Percentiles rank a stretch among this genome's conserved stretches.
These are phyloP conservation scores for Sordariomycetes sp. DNA, from an alignment of 2,329 filamentous ascomycete species.

Conservation along the genomic window DNA sequence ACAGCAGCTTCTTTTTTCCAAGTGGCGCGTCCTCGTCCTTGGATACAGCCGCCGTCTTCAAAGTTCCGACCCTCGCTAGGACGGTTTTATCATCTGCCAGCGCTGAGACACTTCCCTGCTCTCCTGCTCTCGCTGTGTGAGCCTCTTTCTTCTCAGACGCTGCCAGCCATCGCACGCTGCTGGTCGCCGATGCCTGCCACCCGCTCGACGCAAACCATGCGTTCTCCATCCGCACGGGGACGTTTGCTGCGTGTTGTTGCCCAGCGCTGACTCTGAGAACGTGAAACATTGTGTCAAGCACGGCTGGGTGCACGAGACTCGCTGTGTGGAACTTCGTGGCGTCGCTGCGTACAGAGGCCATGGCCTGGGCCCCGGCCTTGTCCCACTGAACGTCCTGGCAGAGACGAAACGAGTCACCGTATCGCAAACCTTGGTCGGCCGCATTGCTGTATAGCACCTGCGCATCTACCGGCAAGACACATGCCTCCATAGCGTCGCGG, in stretches of 20 bases:
- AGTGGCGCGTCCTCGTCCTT: background rate
- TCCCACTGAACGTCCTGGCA: conserved; percentile 20
- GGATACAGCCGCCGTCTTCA: conserved; percentile 14
- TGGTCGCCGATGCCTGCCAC: conserved; percentile 18
- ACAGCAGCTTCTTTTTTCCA: conserved; percentile 1
- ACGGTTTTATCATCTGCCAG: conserved; percentile 17
- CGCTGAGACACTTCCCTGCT: conserved; percentile 17
- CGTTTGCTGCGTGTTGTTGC: conserved; percentile 9
- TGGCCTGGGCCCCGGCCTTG: conserved; percentile 8
- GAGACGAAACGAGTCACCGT: conserved; percentile 19
- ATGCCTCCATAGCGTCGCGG: background rate
- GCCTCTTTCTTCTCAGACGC: conserved; percentile 6
- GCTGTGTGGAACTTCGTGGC: background rate
- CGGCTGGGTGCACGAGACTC: conserved; percentile 22
- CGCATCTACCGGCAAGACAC: conserved; percentile 13
- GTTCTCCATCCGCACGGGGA: conserved; percentile 18
- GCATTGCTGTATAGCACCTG: conserved; percentile 17
- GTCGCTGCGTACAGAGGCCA: background rate
- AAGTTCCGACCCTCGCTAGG: conserved; percentile 17
- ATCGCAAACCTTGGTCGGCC: conserved; percentile 16
- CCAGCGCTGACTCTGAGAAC: conserved; percentile 12
- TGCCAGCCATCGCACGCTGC: conserved; percentile 14
- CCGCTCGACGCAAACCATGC: conserved; percentile 22
- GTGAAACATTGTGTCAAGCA: conserved; percentile 25
- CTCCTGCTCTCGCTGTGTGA: conserved; percentile 9